phyloP scores from a whole-genome alignment of 805 yeast genomes.

The Pichia pseudocactophila region DNA sequence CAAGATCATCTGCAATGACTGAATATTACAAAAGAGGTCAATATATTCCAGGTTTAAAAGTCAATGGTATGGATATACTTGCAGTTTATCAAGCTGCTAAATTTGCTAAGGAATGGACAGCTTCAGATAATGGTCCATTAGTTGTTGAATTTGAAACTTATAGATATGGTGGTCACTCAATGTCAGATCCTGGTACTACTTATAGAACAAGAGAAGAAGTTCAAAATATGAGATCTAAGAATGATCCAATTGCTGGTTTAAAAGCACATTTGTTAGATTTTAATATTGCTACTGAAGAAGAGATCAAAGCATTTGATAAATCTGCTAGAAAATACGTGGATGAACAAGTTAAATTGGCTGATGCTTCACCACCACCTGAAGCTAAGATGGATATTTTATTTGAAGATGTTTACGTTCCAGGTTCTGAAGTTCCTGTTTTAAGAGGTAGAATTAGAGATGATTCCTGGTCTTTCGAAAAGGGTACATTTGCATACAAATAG shows the following conservation, averaged over 20 bases:
- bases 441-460: conserved; percentile 97
- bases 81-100: conserved; percentile 94
- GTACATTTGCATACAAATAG: conserved; percentile 32
- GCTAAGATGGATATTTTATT: conserved; percentile 90
- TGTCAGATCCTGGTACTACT: conserved; percentile 99
- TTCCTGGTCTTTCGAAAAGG: conserved; percentile 55
- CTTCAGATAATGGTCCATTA: conserved; percentile 90
- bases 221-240: conserved; percentile 97
- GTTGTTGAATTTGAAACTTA: conserved; percentile 96
- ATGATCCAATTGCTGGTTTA: conserved; percentile 95
- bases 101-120: conserved; percentile 94
- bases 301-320: conserved; percentile 90
- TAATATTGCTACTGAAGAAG: conserved; percentile 86
- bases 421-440: conserved; percentile 82
- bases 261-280: conserved; percentile 78
- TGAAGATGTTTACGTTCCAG: conserved; percentile 94
- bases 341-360: conserved; percentile 89
- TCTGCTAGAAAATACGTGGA: conserved; percentile 93
- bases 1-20: conserved; percentile 93
- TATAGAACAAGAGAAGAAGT: conserved; percentile 99
- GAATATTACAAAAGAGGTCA: conserved; percentile 99
- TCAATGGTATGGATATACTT: conserved; percentile 96
- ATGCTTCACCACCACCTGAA: conserved; percentile 90
- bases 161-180: conserved; percentile 99
- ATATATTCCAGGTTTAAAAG: conserved; percentile 96